Conservation (phyloP, 768 basidiomycete species). For the Tylopilus vinaceipallidus region DNA sequence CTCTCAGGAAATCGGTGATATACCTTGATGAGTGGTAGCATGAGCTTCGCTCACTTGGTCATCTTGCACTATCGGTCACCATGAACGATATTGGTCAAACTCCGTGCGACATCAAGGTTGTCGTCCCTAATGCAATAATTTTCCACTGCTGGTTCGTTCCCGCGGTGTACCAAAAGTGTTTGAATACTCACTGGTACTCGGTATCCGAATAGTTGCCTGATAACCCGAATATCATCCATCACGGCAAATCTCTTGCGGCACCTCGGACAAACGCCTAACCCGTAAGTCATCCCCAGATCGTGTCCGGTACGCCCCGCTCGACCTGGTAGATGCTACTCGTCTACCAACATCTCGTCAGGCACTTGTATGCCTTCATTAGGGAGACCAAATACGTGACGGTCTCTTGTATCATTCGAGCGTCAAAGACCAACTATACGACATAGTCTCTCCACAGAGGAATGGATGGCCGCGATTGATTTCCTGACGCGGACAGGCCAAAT, state of each 20-base stretch:
- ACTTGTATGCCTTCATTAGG: constrained; percentile 71
- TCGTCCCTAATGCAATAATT: constrained; percentile 40
- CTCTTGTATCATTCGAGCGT: not conserved
- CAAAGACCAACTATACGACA: not conserved
- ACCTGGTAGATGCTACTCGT: too few species aligned
- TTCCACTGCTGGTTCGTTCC: constrained; percentile 40
- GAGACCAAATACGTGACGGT: constrained; percentile 57
- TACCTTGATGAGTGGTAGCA: too few species aligned
- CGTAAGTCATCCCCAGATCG: constrained; percentile 36
- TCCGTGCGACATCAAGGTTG: constrained; percentile 11
- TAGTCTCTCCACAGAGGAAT: constrained; percentile 82
- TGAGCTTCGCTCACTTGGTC: too few species aligned
- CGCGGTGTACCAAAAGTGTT: not conserved
- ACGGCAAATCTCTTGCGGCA: constrained; percentile 47
- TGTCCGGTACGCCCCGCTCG: constrained; percentile 33
- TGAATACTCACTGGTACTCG: constrained; percentile 1
- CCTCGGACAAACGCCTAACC: constrained; percentile 34
- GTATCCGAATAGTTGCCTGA: constrained; percentile 42
- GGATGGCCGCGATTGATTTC: constrained; percentile 79
- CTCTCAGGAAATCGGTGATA: too few species aligned
- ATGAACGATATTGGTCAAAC: constrained; percentile 13
- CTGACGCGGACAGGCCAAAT: constrained; percentile 71
- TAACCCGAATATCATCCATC: constrained; percentile 45
- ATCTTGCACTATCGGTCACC: too few species aligned
- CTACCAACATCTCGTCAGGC: constrained; percentile 52